Percentiles rank a stretch among this genome's conserved stretches.
phyloP scores from a whole-genome alignment of 2,329 filamentous ascomycete genomes.

The Penicillium sp. region DNA sequence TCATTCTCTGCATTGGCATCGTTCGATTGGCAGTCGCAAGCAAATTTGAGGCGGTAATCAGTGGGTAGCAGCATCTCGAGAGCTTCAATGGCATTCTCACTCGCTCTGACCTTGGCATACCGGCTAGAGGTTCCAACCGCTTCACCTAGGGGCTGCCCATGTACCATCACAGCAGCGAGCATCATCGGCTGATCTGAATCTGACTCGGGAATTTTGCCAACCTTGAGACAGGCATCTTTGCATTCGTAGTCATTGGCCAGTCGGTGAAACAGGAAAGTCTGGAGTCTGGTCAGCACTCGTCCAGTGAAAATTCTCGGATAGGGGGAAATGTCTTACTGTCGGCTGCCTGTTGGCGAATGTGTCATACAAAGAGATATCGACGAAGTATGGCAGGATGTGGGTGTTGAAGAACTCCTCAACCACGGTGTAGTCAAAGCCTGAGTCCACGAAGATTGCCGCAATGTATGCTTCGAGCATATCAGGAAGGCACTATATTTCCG shows the following conservation, averaged over 20 bases:
- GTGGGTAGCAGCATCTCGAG: conserved; percentile 58
- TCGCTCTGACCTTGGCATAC: conserved; percentile 71
- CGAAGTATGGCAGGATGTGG: conserved; percentile 78
- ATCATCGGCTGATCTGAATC: conserved; percentile 59
- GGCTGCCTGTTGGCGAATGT: conserved; percentile 86
- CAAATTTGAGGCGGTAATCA: conserved; percentile 66
- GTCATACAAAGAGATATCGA: conserved; percentile 86
- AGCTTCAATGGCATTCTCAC: conserved; percentile 46
- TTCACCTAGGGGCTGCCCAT: conserved; percentile 70
- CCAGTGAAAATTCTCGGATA: neutral
- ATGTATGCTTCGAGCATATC: conserved; percentile 90
- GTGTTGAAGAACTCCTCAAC: conserved; percentile 79
- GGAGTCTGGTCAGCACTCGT: neutral
- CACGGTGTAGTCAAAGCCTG: conserved; percentile 74
- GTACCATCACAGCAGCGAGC: conserved; percentile 76
- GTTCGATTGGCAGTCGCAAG: conserved; percentile 65
- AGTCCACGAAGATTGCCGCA: conserved; percentile 91
- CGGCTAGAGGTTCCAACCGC: conserved; percentile 67
- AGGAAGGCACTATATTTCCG: conserved; percentile 63
- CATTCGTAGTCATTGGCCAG: conserved; percentile 72
- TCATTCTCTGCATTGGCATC: conserved; percentile 18
- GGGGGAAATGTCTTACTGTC: conserved; percentile 52
- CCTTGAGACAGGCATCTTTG: conserved; percentile 58
- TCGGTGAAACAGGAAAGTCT: conserved; percentile 70
- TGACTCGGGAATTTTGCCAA: conserved; percentile 51